These are phyloP conservation scores for Lithohypha guttulata DNA, from an alignment of 2,329 filamentous ascomycete species.

Conservation along the genomic window DNA sequence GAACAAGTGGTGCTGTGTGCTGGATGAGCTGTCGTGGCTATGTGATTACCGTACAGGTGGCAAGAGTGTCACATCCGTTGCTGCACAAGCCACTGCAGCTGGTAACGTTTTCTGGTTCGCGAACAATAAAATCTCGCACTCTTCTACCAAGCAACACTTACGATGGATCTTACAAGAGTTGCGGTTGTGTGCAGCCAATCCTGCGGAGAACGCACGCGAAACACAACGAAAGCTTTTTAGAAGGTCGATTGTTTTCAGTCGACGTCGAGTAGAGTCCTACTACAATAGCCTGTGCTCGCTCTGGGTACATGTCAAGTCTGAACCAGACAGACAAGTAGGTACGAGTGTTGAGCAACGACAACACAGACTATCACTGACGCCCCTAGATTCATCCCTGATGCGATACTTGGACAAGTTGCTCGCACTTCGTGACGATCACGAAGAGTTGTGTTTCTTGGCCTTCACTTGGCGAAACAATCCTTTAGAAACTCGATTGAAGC, in stretches of 20 bases:
- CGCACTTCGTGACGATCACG: background rate
- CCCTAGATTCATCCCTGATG: slow-evolving; percentile 2
- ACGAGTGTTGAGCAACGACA: background rate
- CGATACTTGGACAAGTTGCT: slow-evolving; percentile 4
- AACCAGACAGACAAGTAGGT: background rate
- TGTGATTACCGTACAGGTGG: slow-evolving; percentile 41
- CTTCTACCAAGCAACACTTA: slow-evolving; percentile 6
- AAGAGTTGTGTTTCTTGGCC: slow-evolving; percentile 7
- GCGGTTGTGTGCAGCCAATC: background rate
- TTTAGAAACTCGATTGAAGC: slow-evolving; percentile 1
- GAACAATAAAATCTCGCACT: slow-evolving; percentile 6
- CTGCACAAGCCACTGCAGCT: slow-evolving; percentile 21
- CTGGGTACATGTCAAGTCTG: background rate
- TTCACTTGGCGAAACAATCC: slow-evolving; percentile 4
- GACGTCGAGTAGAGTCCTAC: slow-evolving; percentile 9
- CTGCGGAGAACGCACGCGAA: background rate
- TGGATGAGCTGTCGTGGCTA: slow-evolving; percentile 34
- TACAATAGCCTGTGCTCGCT: slow-evolving; percentile 1
- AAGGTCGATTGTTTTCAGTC: slow-evolving; percentile 10
- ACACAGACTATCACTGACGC: slow-evolving; percentile 1
- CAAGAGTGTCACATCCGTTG: slow-evolving; percentile 35
- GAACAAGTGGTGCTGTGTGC: slow-evolving; percentile 23
- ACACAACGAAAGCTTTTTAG: slow-evolving; percentile 4
- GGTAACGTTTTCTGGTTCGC: slow-evolving; percentile 10
- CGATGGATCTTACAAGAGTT: slow-evolving; percentile 5